Conservation (phyloP, 2,329 filamentous ascomycete genomes). For the Lachnum nothofagi region DNA sequence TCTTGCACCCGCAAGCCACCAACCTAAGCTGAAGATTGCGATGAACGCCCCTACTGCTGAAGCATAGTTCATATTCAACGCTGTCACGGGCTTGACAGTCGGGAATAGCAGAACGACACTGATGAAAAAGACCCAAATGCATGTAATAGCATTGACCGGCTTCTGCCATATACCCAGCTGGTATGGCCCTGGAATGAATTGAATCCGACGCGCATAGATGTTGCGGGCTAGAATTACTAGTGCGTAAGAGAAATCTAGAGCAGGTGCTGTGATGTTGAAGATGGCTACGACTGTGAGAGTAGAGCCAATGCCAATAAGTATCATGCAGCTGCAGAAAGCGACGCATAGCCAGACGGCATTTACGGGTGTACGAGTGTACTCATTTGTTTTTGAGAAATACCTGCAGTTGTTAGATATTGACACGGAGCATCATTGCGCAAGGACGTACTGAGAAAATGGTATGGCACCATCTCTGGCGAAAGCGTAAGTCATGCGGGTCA, state of each 20-base stretch:
- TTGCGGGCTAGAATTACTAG: slow-evolving; percentile 51
- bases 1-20: slow-evolving; percentile 38
- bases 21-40: slow-evolving; percentile 44
- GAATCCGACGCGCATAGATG: slow-evolving; percentile 21
- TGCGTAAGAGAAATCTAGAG: slow-evolving; percentile 50
- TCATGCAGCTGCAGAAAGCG: slow-evolving; percentile 47
- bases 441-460: slow-evolving; percentile 51
- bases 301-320: slow-evolving; percentile 47
- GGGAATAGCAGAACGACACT: slow-evolving; percentile 56
- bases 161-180: slow-evolving; percentile 52
- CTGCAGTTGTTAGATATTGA: slow-evolving; percentile 28
- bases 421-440: background rate
- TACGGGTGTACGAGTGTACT: slow-evolving; percentile 52
- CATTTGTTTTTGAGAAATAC: slow-evolving; percentile 49
- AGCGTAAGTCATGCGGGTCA: slow-evolving; percentile 58
- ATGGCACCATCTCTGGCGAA: slow-evolving; percentile 56
- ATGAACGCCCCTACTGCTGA: slow-evolving; percentile 43
- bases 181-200: slow-evolving; percentile 43
- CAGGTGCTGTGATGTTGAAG: slow-evolving; percentile 49
- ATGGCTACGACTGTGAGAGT: slow-evolving; percentile 48
- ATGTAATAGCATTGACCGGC: slow-evolving; percentile 50
- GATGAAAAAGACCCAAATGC: slow-evolving; percentile 59
- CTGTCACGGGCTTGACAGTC: slow-evolving; percentile 42
- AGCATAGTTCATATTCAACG: slow-evolving; percentile 48
- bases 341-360: slow-evolving; percentile 62